A percentile compares a stretch with the other conserved stretches of the same genome.
Evolutionary conservation across 2,329 filamentous ascomycete species (phyloP).

Genomic region (Acrocalymma vagum): DNA sequence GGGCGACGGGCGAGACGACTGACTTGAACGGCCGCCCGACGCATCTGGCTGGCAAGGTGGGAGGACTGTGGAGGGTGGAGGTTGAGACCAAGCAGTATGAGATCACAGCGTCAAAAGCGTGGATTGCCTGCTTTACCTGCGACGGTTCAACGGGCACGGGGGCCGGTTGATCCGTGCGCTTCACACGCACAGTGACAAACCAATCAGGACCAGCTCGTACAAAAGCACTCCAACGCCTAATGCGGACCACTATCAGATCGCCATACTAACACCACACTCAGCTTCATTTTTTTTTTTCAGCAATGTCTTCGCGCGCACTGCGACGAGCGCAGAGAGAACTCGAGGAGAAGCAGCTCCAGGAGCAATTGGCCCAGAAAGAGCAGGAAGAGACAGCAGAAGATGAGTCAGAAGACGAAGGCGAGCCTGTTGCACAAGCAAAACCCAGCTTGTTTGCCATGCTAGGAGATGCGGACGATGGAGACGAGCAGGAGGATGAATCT

Average conservation of each 20-base stretch:
- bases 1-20: slow-evolving; percentile 74
- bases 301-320: slow-evolving; percentile 74
- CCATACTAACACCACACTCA: slow-evolving; percentile 6
- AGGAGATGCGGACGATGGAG: slow-evolving; percentile 48
- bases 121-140: too few relatives aligned
- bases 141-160: too few relatives aligned
- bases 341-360: slow-evolving; percentile 63
- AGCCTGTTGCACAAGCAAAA: slow-evolving; percentile 37
- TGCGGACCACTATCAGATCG: slow-evolving; percentile 5
- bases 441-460: slow-evolving; percentile 58
- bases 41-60: slow-evolving; percentile 63
- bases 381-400: slow-evolving; percentile 46
- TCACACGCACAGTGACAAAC: not conserved
- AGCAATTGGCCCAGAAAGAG: slow-evolving; percentile 43
- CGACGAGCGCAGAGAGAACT: slow-evolving; percentile 70
- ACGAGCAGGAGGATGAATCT: slow-evolving; percentile 45
- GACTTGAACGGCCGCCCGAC: slow-evolving; percentile 74
- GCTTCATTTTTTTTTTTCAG: slow-evolving; percentile 5
- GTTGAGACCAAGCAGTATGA: slow-evolving; percentile 12
- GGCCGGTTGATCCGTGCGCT: slow-evolving; percentile 4
- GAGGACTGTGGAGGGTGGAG: slow-evolving; percentile 11
- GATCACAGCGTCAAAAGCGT: slow-evolving; percentile 5
- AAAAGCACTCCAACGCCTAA: slow-evolving; percentile 9
- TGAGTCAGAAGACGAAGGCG: slow-evolving; percentile 49
- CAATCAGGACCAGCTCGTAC: slow-evolving; percentile 20